Base-by-base conservation (phyloP, 345 rosid species). In the Aurinia saxatilis region DNA sequence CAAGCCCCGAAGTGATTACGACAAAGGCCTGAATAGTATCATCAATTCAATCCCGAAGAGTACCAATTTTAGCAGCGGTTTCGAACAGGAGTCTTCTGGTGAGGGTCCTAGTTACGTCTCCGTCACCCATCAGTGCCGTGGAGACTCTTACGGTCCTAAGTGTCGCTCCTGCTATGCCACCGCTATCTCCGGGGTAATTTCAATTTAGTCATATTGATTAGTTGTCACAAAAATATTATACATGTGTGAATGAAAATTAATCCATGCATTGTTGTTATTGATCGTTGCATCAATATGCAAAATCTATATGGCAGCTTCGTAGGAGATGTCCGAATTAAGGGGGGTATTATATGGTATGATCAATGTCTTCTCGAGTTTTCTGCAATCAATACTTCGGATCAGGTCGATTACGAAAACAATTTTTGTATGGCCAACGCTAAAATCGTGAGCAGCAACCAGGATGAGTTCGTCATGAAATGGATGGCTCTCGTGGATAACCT, bases 281-380 rank as follows among this genome's bases (percentile, higher is more conserved):
- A 19, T 19, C 11, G 14, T 46, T 29, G 7, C 4, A 3, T 46
- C 1, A 8, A 10, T 10, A 19, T 46, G 7, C 2, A 34, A 34
- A 8, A 37, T 38, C 9, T 25, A 9, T 14, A 14, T 57, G 49
- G 13, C 37, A 40, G 62, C 49, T 40, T 54, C 67, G 38, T 23
- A 56, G 63, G 34, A 55, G 40, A 11, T 84, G 85, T 55, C 82
- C 85, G 0, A 3, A 10, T 45, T 10, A 79, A 72, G 48, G 70
- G 57, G 2, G 79, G 71, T 2, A 25, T 79, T 34, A 63, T 83
- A 16, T 76, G 79, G 78, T 79, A 79, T 23, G 84, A 83, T 5
- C 15, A 78, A 18, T 85, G 91, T 56, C 53, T 81, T 23, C 18
- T 85, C 59, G 81, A 79, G 68, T 77, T 75, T 59, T 68, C 81